A percentile compares a stretch with the other conserved stretches of the same genome.
phyloP scores from a whole-genome alignment of 768 basidiomycete genomes.

The Pulveroboletus sp. region DNA sequence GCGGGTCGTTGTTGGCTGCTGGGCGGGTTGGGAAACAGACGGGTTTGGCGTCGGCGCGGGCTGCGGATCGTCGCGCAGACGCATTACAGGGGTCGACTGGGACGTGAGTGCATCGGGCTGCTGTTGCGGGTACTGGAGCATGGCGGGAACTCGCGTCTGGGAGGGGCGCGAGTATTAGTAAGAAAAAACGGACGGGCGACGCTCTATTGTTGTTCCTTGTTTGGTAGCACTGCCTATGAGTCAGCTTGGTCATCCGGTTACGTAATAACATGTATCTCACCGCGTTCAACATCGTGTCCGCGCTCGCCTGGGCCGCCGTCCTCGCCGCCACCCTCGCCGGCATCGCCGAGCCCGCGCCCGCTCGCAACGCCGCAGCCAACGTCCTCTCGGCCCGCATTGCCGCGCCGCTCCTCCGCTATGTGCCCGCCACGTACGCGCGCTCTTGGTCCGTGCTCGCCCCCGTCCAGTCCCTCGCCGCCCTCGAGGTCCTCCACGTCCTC shows the following conservation, averaged over 20 bases:
- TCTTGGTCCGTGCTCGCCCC: constrained; percentile 60
- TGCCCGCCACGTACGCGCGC: constrained; percentile 44
- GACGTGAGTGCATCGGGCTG: constrained; percentile 15
- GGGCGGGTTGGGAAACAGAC: constrained; percentile 15
- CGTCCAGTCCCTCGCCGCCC: constrained; percentile 78
- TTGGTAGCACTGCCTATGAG: constrained; percentile 10
- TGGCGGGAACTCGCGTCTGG: constrained; percentile 28
- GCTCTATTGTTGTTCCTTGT: constrained; percentile 20
- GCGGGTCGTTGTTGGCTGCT: constrained; percentile 19
- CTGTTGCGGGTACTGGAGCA: constrained; percentile 29
- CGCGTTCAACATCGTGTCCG: constrained; percentile 72
- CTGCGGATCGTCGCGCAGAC: constrained; percentile 56
- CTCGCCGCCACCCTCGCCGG: constrained; percentile 50
- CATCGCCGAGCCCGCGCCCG: constrained; percentile 28
- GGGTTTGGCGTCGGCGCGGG: constrained; percentile 9
- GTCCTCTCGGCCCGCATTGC: constrained; percentile 33
- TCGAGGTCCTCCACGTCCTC: constrained; percentile 82
- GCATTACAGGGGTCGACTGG: constrained; percentile 38
- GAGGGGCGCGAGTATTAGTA: constrained; percentile 37
- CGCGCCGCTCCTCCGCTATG: constrained; percentile 34
- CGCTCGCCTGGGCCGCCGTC: constrained; percentile 71
- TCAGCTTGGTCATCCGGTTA: constrained; percentile 10
- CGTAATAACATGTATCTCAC: constrained; percentile 53
- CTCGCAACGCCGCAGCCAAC: constrained; percentile 35
- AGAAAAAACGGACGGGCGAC: constrained; percentile 27